A percentile compares a stretch with the other conserved stretches of the same genome.
Conservation (phyloP, 352 stramenopile species). For the Saprolegnia parasitica region DNA sequence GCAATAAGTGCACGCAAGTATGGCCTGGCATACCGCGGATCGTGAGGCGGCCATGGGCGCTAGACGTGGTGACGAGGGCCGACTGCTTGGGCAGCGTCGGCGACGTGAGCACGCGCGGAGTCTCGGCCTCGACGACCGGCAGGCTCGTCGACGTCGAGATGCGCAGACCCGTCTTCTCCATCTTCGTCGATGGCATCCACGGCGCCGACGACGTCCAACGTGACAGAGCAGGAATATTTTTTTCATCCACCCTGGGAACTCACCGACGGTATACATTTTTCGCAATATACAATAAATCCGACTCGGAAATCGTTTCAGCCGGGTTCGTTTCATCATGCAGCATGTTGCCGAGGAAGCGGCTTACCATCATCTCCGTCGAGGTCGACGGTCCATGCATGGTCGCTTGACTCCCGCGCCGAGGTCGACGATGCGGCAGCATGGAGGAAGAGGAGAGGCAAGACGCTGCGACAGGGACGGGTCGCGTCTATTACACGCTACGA, state of each 20-base stretch:
- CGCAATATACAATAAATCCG: neutral
- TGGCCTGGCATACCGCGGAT: constrained; percentile 11
- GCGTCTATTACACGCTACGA: neutral
- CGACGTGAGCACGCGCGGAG: constrained; percentile 10
- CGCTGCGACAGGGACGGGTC: neutral
- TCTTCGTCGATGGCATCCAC: constrained; percentile 3
- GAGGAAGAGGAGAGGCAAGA: too few species aligned
- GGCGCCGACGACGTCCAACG: too few species aligned
- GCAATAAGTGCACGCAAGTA: neutral
- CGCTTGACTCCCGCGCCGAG: too few species aligned
- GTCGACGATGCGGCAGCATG: too few species aligned
- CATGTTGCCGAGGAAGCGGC: too few species aligned
- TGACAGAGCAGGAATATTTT: too few species aligned
- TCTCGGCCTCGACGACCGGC: neutral
- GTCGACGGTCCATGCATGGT: too few species aligned
- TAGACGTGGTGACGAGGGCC: neutral
- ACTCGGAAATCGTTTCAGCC: neutral
- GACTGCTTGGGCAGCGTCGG: constrained; percentile 21
- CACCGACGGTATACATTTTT: too few species aligned
- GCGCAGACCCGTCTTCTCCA: neutral
- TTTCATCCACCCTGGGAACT: too few species aligned
- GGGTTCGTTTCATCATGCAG: neutral
- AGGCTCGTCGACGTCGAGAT: constrained; percentile 5
- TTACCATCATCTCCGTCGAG: too few species aligned
- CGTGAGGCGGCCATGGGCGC: constrained; percentile 3